Percentiles rank a stretch among this genome's conserved stretches.
These are phyloP conservation scores for Monosporascus sp. DNA, from an alignment of 2,329 filamentous ascomycete species.

Conservation along the genomic window DNA sequence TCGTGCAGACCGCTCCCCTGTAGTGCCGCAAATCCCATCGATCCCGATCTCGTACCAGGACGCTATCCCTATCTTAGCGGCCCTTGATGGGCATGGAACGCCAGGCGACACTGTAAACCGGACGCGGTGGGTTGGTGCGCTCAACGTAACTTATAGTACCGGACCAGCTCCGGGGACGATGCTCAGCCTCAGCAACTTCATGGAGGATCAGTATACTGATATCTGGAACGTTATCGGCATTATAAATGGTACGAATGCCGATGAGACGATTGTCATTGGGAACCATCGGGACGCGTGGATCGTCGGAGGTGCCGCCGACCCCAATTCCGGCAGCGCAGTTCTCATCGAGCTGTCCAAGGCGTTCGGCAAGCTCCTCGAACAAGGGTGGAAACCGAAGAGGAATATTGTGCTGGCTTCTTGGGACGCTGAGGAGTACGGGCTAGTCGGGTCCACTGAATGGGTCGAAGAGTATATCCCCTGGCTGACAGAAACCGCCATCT, in stretches of 20 bases:
- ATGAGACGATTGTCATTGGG: conserved; percentile 73
- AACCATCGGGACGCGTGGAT: conserved; percentile 85
- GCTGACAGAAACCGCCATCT: conserved; percentile 64
- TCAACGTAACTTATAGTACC: conserved; percentile 37
- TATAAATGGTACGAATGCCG: conserved; percentile 69
- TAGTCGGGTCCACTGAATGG: conserved; percentile 80
- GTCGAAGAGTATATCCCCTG: conserved; percentile 77
- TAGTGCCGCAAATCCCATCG: conserved; percentile 71
- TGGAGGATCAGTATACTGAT: conserved; percentile 63
- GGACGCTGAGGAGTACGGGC: conserved; percentile 73
- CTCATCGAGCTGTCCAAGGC: conserved; percentile 70
- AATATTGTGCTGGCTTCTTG: conserved; percentile 72
- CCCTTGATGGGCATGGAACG: conserved; percentile 70
- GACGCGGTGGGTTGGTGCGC: conserved; percentile 50
- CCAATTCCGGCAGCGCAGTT: conserved; percentile 73
- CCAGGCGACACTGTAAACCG: conserved; percentile 61
- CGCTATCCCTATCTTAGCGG: conserved; percentile 68
- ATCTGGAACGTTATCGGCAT: conserved; percentile 76
- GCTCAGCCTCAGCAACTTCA: conserved; percentile 61
- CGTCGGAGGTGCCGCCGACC: conserved; percentile 77
- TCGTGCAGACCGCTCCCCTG: conserved; percentile 54
- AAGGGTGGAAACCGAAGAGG: conserved; percentile 75
- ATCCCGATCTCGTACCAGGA: conserved; percentile 75
- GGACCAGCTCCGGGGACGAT: conserved; percentile 49
- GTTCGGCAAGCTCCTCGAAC: conserved; percentile 62